Evolutionary conservation across 1,284 basidiomycete genomes (phyloP).

Genomic region (Ceratobasidium sp.): DNA sequence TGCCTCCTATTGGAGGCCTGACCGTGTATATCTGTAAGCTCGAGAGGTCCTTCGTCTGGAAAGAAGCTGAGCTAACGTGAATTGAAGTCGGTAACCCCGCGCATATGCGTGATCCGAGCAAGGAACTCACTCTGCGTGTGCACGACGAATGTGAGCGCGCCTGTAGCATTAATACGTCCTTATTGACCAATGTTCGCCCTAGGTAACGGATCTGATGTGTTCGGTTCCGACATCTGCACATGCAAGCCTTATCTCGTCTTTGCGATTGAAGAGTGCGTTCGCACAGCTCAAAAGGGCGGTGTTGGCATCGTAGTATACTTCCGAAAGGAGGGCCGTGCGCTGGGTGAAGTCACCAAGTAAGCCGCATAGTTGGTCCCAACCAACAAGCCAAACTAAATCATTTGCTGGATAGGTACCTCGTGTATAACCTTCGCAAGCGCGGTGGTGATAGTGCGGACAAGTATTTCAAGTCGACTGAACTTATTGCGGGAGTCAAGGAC

Average conservation of each 20-base stretch:
- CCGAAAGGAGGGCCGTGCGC: constrained; percentile 89
- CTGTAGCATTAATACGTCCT: constrained; percentile 45
- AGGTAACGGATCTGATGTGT: constrained; percentile 86
- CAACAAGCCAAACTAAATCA: background rate
- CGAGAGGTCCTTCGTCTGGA: constrained; percentile 42
- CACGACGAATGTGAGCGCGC: constrained; percentile 86
- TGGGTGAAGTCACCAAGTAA: constrained; percentile 91
- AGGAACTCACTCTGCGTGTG: constrained; percentile 89
- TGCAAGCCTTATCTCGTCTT: constrained; percentile 94
- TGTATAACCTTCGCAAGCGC: constrained; percentile 95
- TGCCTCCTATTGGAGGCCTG: constrained; percentile 90
- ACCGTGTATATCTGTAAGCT: constrained; percentile 89
- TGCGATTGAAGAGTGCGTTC: constrained; percentile 93
- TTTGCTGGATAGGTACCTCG: constrained; percentile 65
- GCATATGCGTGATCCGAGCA: constrained; percentile 76
- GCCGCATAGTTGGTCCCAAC: constrained; percentile 42
- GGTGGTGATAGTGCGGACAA: constrained; percentile 90
- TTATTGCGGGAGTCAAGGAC: constrained; percentile 94
- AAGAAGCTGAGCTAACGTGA: constrained; percentile 8
- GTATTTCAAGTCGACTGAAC: constrained; percentile 93
- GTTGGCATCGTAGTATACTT: constrained; percentile 95
- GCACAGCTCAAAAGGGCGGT: constrained; percentile 84
- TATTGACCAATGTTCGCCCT: constrained; percentile 20
- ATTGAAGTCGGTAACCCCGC: constrained; percentile 77
- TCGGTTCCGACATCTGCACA: constrained; percentile 93